Evolutionary conservation across 805 yeast genomes (phyloP).

Genomic region (Kodamaea hsintzibuensis): DNA sequence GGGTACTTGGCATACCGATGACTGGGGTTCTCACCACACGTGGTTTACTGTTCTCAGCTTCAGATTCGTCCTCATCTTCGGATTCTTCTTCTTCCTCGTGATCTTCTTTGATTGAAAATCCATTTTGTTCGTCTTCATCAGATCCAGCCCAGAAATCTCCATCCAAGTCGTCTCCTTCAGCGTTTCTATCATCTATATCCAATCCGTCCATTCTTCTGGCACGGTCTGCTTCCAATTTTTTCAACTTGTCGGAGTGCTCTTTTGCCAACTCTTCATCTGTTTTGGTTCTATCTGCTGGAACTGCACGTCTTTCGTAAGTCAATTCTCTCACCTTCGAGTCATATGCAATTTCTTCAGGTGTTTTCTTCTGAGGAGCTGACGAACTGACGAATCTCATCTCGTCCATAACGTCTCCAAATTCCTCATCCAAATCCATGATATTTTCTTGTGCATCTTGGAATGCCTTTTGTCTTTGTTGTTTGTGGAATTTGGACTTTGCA

Average conservation of each 20-base stretch:
- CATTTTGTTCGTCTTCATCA: conserved; percentile 48
- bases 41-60: conserved; percentile 13
- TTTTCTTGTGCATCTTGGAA: conserved; percentile 61
- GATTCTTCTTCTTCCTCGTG: conserved; percentile 39
- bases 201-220: conserved; percentile 72
- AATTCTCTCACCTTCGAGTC: conserved; percentile 67
- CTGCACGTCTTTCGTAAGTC: conserved; percentile 71
- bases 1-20: conserved; percentile 32
- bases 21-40: conserved; percentile 8
- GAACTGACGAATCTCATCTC: conserved; percentile 40
- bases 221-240: conserved; percentile 67
- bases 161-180: conserved; percentile 66
- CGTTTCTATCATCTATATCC: conserved; percentile 46
- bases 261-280: conserved; percentile 67
- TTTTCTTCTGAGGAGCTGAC: conserved; percentile 28
- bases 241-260: conserved; percentile 61
- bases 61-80: conserved; percentile 27
- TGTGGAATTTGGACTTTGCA: conserved; percentile 77
- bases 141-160: conserved; percentile 69
- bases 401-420: conserved; percentile 67
- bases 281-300: conserved; percentile 78
- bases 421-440: conserved; percentile 69
- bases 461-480: conserved; percentile 69
- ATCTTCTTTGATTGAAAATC: conserved; percentile 42
- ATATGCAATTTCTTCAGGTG: conserved; percentile 52